Evolutionary conservation across 2,329 filamentous ascomycete genomes (phyloP), one percentile per base, ranked within the genome.

Genomic region (Colletotrichum brevisporum): DNA sequence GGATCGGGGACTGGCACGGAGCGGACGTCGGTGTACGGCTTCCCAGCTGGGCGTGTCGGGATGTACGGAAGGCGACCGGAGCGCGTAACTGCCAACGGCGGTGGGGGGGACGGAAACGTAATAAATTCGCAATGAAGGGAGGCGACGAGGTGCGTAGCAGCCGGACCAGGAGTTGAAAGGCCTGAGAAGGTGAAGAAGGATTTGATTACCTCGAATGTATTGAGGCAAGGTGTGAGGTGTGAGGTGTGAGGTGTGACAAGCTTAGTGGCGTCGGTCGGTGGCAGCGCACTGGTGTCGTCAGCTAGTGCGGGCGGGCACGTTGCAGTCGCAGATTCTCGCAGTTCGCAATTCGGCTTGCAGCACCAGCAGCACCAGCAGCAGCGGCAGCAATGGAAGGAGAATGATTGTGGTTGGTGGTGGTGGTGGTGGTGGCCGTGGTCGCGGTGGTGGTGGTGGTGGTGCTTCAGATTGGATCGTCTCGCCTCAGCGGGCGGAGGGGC

Each of bases 1-100:
- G 26, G 62, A 27, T 67, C 56, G 62, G 55, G 51, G 51, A 27
- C 43, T 69, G 45, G 39, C 62, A 57, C 62, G 62, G 67, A 60
- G 45, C 62, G 67, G 67, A 15, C 26, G 51, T 21, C 43, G 59
- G 59, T 52, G 52, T 51, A n/a, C 54, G 52, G 56, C 21, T 54
- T 45, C 24, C 43, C 39, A 10, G 16, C n/a, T 36, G 56, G 39
- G 9, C 26, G 27, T 31, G 26, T 54, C 59, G 59, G 59, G 50
- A 39, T 36, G 50, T 54, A 50, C 50, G 59, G 59, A 18, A 45
- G 48, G 24, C 31, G 50, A 18, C 24, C 54, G 41, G 50, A 21
- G 55, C 52, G 21, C 48, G 21, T 27, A 18, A 45, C 31, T n/a
- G 66, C 31, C 48, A 24, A 24, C 15, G 45, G 36, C 45, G 18